Percentiles rank a stretch among this genome's conserved stretches.
These are phyloP conservation scores for Candida endomychidarum DNA, from an alignment of 805 yeast genomes.

Conservation along the genomic window DNA sequence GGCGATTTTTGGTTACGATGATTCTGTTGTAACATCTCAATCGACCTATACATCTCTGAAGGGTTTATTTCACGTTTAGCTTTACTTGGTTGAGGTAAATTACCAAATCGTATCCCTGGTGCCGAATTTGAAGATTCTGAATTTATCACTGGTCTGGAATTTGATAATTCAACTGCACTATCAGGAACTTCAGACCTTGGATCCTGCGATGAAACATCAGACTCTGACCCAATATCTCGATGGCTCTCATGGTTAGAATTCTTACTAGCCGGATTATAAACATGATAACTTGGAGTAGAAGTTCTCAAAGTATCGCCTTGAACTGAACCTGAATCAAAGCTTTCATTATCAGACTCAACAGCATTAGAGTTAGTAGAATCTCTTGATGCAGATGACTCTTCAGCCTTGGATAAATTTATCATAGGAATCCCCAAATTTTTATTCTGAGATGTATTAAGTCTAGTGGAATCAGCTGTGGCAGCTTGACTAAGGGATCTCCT, in stretches of 20 bases:
- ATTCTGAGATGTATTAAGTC: conserved; percentile 18
- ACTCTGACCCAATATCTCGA: background rate
- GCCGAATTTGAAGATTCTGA: no score
- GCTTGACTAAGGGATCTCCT: conserved; percentile 73
- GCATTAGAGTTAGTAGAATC: conserved; percentile 3
- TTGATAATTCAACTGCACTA: no score
- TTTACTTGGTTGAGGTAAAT: conserved; percentile 55
- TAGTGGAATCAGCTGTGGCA: conserved; percentile 7
- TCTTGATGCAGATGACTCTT: conserved; percentile 12
- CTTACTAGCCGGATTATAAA: background rate
- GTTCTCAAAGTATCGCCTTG: conserved; percentile 1
- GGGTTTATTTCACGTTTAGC: conserved; percentile 57
- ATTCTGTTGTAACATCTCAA: conserved; percentile 69
- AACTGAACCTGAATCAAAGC: background rate
- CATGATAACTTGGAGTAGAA: background rate
- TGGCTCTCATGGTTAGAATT: background rate
- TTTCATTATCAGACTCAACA: background rate
- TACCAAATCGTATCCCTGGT: conserved; percentile 53
- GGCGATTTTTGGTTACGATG: background rate
- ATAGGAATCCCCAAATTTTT: conserved; percentile 30
- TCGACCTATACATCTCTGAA: conserved; percentile 79
- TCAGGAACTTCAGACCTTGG: background rate
- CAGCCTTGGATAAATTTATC: conserved; percentile 1
- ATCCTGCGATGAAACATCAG: background rate
- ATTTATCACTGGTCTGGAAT: no score